Evolutionary conservation across 345 rosid species (phyloP).

Genomic region (Noccaea bulbosa): DNA sequence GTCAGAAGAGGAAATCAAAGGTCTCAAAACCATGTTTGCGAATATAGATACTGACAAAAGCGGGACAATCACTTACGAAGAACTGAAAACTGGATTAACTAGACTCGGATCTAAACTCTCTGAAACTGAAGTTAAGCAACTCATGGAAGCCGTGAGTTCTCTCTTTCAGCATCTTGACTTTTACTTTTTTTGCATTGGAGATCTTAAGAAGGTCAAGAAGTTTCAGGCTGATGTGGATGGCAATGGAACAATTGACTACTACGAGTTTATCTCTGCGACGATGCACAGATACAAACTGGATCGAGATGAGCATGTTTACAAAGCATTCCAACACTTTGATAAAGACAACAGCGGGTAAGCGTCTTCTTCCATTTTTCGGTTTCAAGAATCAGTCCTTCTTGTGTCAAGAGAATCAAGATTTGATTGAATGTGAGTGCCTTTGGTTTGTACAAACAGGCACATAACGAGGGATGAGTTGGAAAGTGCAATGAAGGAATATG

Average conservation of each 20-base stretch:
- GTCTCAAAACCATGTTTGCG: constrained; percentile 76
- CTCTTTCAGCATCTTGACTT: constrained; percentile 10
- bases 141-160: constrained; percentile 88
- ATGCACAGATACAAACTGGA: constrained; percentile 77
- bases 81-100: constrained; percentile 71
- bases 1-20: constrained; percentile 82
- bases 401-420: no score
- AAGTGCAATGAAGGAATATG: constrained; percentile 86
- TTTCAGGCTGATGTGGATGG: constrained; percentile 83
- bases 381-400: not conserved
- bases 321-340: constrained; percentile 84
- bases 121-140: constrained; percentile 81
- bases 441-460: constrained; percentile 43
- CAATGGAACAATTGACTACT: constrained; percentile 84
- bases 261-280: constrained; percentile 85
- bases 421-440: not conserved
- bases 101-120: constrained; percentile 80
- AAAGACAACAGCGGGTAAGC: constrained; percentile 78
- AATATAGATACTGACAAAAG: constrained; percentile 89
- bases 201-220: not conserved
- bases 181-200: not conserved
- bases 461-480: constrained; percentile 91
- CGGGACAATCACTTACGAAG: constrained; percentile 90
- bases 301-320: constrained; percentile 73
- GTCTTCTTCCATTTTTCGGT: constrained; percentile 6